Percentiles rank a stretch among this genome's conserved stretches.
phyloP scores from a whole-genome alignment of 768 basidiomycete genomes.

The Pulveroboletus sp. region DNA sequence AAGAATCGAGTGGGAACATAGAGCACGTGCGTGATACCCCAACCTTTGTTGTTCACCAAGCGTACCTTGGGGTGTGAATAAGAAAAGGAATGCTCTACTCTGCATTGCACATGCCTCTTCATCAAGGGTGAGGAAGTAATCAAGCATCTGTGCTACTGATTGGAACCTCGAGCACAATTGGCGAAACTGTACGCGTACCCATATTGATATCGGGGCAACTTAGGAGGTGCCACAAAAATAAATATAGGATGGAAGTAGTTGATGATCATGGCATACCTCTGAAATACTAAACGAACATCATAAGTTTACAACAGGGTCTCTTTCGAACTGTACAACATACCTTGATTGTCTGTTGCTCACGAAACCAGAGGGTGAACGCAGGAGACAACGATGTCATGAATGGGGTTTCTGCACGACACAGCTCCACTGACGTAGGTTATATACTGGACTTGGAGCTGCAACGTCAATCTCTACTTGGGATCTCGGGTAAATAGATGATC shows the following conservation, averaged over 20 bases:
- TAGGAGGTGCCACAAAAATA: not conserved
- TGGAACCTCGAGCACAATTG: not conserved
- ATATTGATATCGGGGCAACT: constrained; percentile 12
- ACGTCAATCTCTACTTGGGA: too few relatives aligned
- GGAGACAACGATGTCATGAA: not conserved
- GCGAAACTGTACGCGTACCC: not conserved
- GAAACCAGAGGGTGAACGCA: not conserved
- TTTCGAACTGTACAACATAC: not conserved
- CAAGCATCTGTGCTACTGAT: constrained; percentile 1
- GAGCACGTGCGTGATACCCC: constrained; percentile 11
- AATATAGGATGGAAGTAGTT: not conserved
- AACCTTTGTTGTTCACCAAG: constrained; percentile 1
- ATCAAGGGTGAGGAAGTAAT: constrained; percentile 11
- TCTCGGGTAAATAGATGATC: too few relatives aligned
- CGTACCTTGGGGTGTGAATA: not conserved
- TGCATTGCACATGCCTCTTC: constrained; percentile 6
- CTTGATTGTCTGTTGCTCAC: constrained; percentile 9
- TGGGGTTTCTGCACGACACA: not conserved
- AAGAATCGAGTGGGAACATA: constrained; percentile 11
- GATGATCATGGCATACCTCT: too few relatives aligned
- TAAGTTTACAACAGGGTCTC: not conserved
- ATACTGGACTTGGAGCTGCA: too few relatives aligned
- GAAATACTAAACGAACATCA: not conserved
- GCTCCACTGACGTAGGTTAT: too few relatives aligned
- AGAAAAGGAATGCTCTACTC: not conserved